Evolutionary conservation across 2,329 filamentous ascomycete species (phyloP), one percentile per base, ranked within the genome.

Genomic region (Fonsecaea pugnacius): DNA sequence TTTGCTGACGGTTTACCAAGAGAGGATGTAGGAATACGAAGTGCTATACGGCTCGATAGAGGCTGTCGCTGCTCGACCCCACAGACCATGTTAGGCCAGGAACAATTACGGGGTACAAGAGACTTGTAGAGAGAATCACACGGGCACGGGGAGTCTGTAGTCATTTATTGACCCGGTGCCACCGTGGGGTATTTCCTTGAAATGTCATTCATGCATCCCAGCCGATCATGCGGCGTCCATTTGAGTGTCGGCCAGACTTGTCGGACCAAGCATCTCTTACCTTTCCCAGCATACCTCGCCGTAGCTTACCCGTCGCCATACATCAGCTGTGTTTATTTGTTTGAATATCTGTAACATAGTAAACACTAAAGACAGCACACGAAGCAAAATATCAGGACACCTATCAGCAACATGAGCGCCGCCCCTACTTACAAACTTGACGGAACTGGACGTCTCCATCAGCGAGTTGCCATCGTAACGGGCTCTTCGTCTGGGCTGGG

Each of bases 401-500:
- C 16, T 3, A 27, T 27, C 48, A 51, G 33, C 52, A 33, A 18
- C 27, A 33, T 54, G 52, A 54, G 27, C 33, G 16, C 33, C 27
- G 52, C 10, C 16, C 30, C 16, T 9, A 30, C 36, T 9, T 62
- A 62, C 40, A 62, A 62, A 50, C 24, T 51, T 9, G 40, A 62
- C 36, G 60, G 60, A 36, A 35, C 36, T 51, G 57, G 62, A 32
- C 48, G 62, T 21, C 59, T 69, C 9, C 54, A 67, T n/a, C 64
- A 74, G 21, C 77, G 76, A 64, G 72, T 78, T 5, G 74, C 74
- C 40, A 78, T 83, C 36, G 73, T 83, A 1, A 83, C 81, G 0
- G 81, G 81, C 8, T 72, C 79, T 1, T 82, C 80, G 0, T 81
- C 80, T 0, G 80, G 80, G 1, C 70, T 83, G 0, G 80, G 81